Evolutionary conservation across 2,329 filamentous ascomycete species (phyloP), one percentile per base, ranked within the genome.

Genomic region (Dothideomycetidae sp.): DNA sequence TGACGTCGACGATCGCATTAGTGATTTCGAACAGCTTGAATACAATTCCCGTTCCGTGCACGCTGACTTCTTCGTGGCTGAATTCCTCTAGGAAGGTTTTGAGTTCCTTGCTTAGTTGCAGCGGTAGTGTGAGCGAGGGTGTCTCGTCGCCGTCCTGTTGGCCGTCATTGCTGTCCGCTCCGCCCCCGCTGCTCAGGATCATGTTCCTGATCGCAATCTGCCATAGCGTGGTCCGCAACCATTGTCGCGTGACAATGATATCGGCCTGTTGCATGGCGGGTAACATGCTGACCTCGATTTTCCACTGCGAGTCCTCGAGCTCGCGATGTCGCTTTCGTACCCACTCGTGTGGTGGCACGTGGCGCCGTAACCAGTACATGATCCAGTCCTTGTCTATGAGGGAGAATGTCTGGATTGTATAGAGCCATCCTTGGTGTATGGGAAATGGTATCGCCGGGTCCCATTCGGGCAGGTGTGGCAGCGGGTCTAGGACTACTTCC

Each of bases 21-120:
- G 69, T 68, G 42, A 75, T 70, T 46, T 75, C 71, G 39, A 75
- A 71, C 3, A 75, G 56, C 48, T 75, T 75, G 42, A 71, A 65
- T 36, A 73, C 56, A 38, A 75, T 70, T 14, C 67, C 67, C 26
- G 61, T 67, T 5, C 71, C 70, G 45, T 75, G 69, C 3, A 70
- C 64, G 17, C 64, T 64, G 41, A 74, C 64, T 37, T 64, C 65
- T 26, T 63, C 52, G 11, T 54, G 53, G 3, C 60, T 60, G 46
- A 65, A 60, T 34, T 48, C 52, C 1, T 53, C 53, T 11, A 66
- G 50, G 38, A 63, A 60, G 17, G 57, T 52, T 3, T 62, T 60
- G 2, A 67, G 51, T 36, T 61, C 59, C 36, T 55, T 54, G 1
- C 62, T 64, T 4, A 67, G 51, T 1, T 58, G 56, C 11, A 66